Conservation (phyloP, 208 protist genomes). For the Leishmania tarentolae region DNA sequence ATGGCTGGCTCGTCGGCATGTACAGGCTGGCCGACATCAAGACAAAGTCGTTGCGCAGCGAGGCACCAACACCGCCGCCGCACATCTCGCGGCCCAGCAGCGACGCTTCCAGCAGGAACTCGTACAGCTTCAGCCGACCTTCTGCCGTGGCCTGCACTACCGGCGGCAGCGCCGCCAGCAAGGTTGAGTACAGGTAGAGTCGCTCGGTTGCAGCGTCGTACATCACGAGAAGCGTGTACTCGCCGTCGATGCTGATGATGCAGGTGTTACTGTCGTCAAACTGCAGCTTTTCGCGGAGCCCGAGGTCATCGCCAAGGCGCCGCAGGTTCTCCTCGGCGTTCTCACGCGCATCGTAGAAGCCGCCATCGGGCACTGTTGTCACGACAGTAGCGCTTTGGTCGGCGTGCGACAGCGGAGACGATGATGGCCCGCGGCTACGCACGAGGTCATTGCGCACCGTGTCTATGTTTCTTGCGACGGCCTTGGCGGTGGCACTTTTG, state of each 20-base stretch:
- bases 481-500: neutral
- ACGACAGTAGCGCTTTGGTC: neutral
- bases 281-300: constrained; percentile 41
- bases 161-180: constrained; percentile 59
- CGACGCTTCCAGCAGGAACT: constrained; percentile 73
- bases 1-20: constrained; percentile 71
- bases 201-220: constrained; percentile 74
- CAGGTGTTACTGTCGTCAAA: constrained; percentile 78
- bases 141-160: constrained; percentile 11
- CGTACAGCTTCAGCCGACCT: constrained; percentile 58
- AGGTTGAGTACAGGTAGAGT: constrained; percentile 79
- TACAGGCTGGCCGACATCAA: constrained; percentile 76
- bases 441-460: constrained; percentile 8
- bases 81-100: constrained; percentile 82
- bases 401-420: neutral
- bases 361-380: constrained; percentile 26
- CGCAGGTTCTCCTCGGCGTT: constrained; percentile 64
- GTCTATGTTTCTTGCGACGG: neutral
- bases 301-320: constrained; percentile 69
- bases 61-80: constrained; percentile 75
- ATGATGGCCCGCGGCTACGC: constrained; percentile 16
- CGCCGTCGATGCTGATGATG: constrained; percentile 60
- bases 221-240: constrained; percentile 68
- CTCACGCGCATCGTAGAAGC: constrained; percentile 51
- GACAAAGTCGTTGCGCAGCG: constrained; percentile 57